Evolutionary conservation across 257 asterid species (phyloP).

Genomic region (Solanum gracilifrons): DNA sequence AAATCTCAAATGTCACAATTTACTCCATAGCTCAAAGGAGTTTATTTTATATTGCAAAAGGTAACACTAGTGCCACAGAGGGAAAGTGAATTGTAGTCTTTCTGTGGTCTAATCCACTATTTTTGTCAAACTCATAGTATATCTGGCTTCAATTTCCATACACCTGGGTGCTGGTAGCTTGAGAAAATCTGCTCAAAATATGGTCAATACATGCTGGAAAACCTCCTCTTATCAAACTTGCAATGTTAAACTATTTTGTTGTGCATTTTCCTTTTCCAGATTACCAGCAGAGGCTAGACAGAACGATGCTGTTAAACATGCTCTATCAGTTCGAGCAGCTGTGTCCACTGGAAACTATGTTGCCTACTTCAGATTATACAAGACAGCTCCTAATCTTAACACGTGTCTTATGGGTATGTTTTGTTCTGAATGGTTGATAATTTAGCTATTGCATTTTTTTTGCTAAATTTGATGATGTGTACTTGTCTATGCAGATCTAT

Average conservation of each 20-base stretch:
- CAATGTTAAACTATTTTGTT: neutral
- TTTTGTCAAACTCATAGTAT: neutral
- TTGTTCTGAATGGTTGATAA: neutral
- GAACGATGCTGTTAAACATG: conserved; percentile 70
- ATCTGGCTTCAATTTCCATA: neutral
- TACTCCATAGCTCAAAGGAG: neutral
- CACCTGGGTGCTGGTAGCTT: neutral
- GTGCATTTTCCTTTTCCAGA: conserved; percentile 31
- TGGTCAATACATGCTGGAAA: neutral
- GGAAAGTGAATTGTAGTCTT: neutral
- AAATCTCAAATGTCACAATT: neutral
- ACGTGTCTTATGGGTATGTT: conserved; percentile 73
- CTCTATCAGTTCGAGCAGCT: conserved; percentile 88
- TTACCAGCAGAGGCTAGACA: conserved; percentile 57
- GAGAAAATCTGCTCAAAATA: neutral
- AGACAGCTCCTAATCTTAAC: conserved; percentile 75
- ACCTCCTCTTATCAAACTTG: neutral
- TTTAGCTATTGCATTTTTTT: neutral
- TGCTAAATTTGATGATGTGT: neutral
- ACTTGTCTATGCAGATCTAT: conserved; percentile 50
- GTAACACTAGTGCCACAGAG: neutral
- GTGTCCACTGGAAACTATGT: conserved; percentile 89
- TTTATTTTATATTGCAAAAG: neutral
- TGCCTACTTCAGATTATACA: conserved; percentile 74
- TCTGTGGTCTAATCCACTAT: neutral